Conservation (phyloP, 2,329 filamentous ascomycete species). For the Beauveria asiatica region DNA sequence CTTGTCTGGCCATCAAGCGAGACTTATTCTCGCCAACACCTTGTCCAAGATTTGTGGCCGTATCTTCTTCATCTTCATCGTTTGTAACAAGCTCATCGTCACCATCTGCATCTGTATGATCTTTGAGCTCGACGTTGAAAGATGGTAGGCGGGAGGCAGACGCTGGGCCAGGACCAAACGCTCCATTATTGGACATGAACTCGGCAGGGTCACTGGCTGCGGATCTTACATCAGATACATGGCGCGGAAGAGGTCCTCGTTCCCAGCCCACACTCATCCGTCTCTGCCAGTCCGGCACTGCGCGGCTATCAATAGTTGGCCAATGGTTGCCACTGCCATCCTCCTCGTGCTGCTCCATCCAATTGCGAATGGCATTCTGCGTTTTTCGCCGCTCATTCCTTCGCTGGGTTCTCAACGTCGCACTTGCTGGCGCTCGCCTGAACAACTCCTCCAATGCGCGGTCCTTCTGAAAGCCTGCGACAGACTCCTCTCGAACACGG, state of each 20-base stretch:
- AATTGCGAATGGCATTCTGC: slow-evolving; percentile 74
- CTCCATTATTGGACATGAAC: slow-evolving; percentile 44
- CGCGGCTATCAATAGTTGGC: slow-evolving; percentile 38
- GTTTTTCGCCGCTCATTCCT: slow-evolving; percentile 62
- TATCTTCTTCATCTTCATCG: slow-evolving; percentile 59
- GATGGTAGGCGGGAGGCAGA: slow-evolving; percentile 31
- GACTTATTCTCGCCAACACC: slow-evolving; percentile 20
- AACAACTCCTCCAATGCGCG: slow-evolving; percentile 88
- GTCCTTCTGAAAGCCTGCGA: slow-evolving; percentile 84
- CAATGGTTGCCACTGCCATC: slow-evolving; percentile 39
- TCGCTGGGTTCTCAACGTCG: slow-evolving; percentile 49
- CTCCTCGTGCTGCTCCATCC: slow-evolving; percentile 71
- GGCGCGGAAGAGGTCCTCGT: slow-evolving; percentile 36
- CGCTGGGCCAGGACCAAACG: slow-evolving; percentile 18
- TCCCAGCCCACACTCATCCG: slow-evolving; percentile 46
- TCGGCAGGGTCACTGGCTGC: slow-evolving; percentile 57
- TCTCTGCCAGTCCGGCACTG: slow-evolving; percentile 38
- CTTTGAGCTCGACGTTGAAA: slow-evolving; percentile 34
- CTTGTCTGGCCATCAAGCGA: slow-evolving; percentile 23
- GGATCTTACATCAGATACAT: slow-evolving; percentile 49
- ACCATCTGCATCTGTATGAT: slow-evolving; percentile 74
- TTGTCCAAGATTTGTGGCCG: slow-evolving; percentile 33
- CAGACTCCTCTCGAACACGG: slow-evolving; percentile 73
- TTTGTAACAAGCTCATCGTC: slow-evolving; percentile 86
- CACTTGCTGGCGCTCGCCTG: slow-evolving; percentile 58